phyloP scores from a whole-genome alignment of 1,284 basidiomycete species.

The Pseudozyma pruni region DNA sequence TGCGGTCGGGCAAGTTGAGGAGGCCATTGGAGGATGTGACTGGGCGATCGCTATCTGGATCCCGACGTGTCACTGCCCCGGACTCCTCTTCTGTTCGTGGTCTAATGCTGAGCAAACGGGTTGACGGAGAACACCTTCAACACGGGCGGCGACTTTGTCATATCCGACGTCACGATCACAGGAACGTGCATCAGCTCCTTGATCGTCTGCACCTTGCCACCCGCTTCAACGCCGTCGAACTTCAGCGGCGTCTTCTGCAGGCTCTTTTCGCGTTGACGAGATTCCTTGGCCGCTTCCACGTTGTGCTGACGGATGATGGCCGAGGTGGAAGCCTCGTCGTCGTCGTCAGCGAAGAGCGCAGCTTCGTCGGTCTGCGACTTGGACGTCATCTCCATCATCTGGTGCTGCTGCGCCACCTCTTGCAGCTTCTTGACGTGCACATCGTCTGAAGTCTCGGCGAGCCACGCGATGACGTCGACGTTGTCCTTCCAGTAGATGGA shows the following conservation, averaged over 20 bases:
- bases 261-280: constrained; percentile 42
- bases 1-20: neutral
- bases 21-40: neutral
- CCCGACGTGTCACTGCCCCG: constrained; percentile 1
- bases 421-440: constrained; percentile 62
- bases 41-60: constrained; percentile 9
- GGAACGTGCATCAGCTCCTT: constrained; percentile 53
- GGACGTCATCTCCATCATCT: constrained; percentile 58
- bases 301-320: constrained; percentile 40
- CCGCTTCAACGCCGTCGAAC: constrained; percentile 39
- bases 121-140: constrained; percentile 59
- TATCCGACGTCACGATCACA: constrained; percentile 61
- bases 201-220: constrained; percentile 51
- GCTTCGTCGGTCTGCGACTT: constrained; percentile 58
- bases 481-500: constrained; percentile 77
- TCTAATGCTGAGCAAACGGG: constrained; percentile 20
- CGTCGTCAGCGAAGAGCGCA: constrained; percentile 61
- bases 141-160: constrained; percentile 64
- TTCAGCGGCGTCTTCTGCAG: constrained; percentile 37
- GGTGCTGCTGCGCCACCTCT: constrained; percentile 51
- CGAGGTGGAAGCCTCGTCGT: constrained; percentile 35
- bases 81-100: constrained; percentile 1
- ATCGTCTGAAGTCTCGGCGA: constrained; percentile 87
- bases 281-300: constrained; percentile 48
- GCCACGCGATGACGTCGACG: constrained; percentile 87